Evolutionary conservation across 2,329 filamentous ascomycete genomes (phyloP), one percentile per base, ranked within the genome.

Genomic region (Sarocladium brachiariae): DNA sequence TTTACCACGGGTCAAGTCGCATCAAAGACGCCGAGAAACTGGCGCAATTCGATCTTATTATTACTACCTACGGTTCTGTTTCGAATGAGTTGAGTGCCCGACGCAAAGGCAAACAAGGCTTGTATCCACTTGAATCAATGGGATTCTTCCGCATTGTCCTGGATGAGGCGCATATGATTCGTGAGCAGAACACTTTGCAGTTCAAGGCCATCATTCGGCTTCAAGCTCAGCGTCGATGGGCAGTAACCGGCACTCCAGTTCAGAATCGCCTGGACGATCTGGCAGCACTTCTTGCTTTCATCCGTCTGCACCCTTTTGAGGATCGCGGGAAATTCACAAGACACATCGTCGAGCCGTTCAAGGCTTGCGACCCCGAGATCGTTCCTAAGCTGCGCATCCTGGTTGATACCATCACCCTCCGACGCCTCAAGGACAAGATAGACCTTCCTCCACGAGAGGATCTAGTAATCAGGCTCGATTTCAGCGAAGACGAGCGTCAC

Each of bases 71-170:
- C 63, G 87, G 88, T 34, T 95, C 89, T 1, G 81, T 95, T 19
- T 84, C 88, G 0, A 87, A 86, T 53, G 92, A 97, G 62, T 78
- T 89, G 14, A 80, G 77, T 39, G 74, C 79, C 21, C 80, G 85
- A 24, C 77, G 74, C 51, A 81, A 81, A 52, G 70, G 74, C 27
- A 87, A 83, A 59, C 70, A 73, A 13, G 81, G 80, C 1, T 56
- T 68, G 6, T 81, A 76, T 56, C 87, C 90, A 0, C 70, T 96
- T 33, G 81, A 85, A 50, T 83, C 86, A 58, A 81, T 95, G 53
- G 88, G 89, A 54, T 95, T 91, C 87, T 96, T 96, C 64, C 86
- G 92, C 18, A 87, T 97, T 50, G 89, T 96, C 1, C 77, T 97
- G 1, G 92, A 97, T 56, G 92, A 99, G 68, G 93, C 91, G 1